Evolutionary conservation across 495 filamentous ascomycete species (phyloP).

Genomic region (Neurospora discreta): DNA sequence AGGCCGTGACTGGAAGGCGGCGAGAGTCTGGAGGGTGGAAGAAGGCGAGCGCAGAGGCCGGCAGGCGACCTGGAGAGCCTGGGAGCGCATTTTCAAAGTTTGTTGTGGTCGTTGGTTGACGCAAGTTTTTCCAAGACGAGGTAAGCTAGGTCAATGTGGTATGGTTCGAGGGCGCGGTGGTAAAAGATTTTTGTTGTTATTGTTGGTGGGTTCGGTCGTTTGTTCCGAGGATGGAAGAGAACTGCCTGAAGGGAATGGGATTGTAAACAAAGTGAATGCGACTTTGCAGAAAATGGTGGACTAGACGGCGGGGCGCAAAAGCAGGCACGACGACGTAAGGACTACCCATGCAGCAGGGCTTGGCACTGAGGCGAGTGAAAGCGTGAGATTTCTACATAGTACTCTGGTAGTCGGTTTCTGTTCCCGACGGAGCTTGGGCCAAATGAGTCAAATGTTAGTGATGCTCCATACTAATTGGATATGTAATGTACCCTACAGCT

Average conservation of each 20-base stretch:
- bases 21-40: slow-evolving; percentile 1
- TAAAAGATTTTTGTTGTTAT: not conserved
- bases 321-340: not conserved
- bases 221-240: not conserved
- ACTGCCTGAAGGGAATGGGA: not conserved
- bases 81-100: slow-evolving; percentile 14
- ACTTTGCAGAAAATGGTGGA: not conserved
- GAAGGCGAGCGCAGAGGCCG: slow-evolving; percentile 9
- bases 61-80: slow-evolving; percentile 12
- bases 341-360: not conserved
- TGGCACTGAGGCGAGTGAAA: not conserved
- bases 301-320: not conserved
- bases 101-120: not conserved
- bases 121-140: not conserved
- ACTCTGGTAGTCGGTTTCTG: not conserved
- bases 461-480: too few relatives aligned
- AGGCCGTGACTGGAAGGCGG: not conserved
- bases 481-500: not conserved
- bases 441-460: not conserved
- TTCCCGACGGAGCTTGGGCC: not conserved
- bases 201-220: not conserved
- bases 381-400: not conserved
- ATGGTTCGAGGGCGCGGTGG: not conserved
- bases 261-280: not conserved
- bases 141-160: not conserved